Evolutionary conservation across 805 yeast species (phyloP), one percentile per base, ranked within the genome.

Genomic region (Kuraishia cidri): DNA sequence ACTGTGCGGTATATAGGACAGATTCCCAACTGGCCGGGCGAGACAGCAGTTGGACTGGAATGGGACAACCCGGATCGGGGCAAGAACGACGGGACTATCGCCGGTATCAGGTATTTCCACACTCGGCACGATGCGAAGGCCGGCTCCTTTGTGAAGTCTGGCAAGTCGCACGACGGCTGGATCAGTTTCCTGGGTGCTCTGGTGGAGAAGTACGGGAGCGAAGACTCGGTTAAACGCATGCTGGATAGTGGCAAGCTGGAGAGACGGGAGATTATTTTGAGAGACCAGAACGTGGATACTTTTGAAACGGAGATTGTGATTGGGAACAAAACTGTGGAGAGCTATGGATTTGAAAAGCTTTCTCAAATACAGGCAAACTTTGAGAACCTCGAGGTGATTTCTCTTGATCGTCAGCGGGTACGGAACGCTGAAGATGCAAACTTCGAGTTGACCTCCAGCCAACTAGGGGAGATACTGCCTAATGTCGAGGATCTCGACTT

Each of bases 61-160:
- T 88, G 96, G 96, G 97, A 88, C 49, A 61, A 74, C 29, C 54
- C 66, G 0, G 35, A 38, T 0, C 60, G 86, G 23, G 97, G 97
- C 2, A 84, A 78, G 44, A 75, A 87, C 49, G 58, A 69, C 39
- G 97, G 97, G 0, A 36, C 48, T 1, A 38, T 73, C 18, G 60
- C 69, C 14, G 84, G 79, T 0, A 44, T 54, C 1, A 43, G 49
- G 33, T 84, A 84, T 49, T 88, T 88, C 50, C 22, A 41, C 5
- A 53, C 45, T 35, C 52, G 18, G 6, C 22, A 24, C n/a, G 54
- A 38, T n/a, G 48, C 41, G 0, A 61, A 60, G 0, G 58, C 77
- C 3, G 94, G 84, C 0, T 73, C 87, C 4, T 84, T 84, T 42
- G 37, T 84, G 20, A 82, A 79, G 45, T 40, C 53, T 0, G 42